Conservation (phyloP, 78 protist genomes). For the Speleostelium caveatum region DNA sequence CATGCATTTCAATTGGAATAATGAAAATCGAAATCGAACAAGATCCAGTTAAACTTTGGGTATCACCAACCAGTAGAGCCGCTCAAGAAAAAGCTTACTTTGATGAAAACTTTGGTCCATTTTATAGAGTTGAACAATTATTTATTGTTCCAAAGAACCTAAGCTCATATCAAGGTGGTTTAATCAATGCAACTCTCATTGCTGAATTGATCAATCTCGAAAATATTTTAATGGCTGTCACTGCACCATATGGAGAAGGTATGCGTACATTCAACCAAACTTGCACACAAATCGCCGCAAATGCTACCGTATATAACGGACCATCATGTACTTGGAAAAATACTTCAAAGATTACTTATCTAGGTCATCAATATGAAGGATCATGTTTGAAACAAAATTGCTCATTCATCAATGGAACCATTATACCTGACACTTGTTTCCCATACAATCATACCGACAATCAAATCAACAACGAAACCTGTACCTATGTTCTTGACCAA, state of each 20-base stretch:
- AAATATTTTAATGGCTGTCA: background rate
- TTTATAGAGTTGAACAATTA: slow-evolving; percentile 67
- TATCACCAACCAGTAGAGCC: slow-evolving; percentile 33
- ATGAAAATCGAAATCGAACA: slow-evolving; percentile 6
- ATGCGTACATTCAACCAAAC: too few species aligned
- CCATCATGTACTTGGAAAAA: too few species aligned
- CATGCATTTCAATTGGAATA: slow-evolving; percentile 18
- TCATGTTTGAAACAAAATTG: too few species aligned
- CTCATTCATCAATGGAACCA: too few species aligned
- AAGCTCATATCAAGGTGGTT: too few species aligned
- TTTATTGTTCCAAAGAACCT: slow-evolving; percentile 15
- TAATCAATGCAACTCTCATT: background rate
- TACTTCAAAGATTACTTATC: too few species aligned
- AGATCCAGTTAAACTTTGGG: slow-evolving; percentile 69
- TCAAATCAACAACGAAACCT: too few species aligned
- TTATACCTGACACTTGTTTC: too few species aligned
- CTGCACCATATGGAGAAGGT: background rate
- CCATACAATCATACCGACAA: too few species aligned
- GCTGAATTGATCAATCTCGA: slow-evolving; percentile 10
- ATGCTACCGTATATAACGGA: background rate
- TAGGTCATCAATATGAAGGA: too few species aligned
- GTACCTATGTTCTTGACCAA: too few species aligned
- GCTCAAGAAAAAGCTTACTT: slow-evolving; percentile 42
- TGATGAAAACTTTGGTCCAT: slow-evolving; percentile 68
- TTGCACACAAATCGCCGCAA: too few species aligned